Evolutionary conservation across 2,329 filamentous ascomycete genomes (phyloP).

Genomic region (Xylaria sp.): DNA sequence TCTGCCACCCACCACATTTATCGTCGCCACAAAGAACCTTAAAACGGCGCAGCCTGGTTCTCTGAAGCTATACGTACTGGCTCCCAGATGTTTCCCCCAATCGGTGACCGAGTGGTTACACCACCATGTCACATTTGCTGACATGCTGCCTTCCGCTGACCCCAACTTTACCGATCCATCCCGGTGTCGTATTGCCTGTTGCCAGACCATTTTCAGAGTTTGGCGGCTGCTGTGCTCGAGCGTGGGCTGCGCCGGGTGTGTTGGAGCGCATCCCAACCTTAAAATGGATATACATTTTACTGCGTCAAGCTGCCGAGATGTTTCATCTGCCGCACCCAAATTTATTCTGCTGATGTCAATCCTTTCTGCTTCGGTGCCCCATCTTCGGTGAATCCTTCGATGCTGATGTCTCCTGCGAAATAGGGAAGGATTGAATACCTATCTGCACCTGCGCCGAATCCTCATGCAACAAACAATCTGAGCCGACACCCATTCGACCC

Average conservation of each 20-base stretch:
- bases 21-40: conserved; percentile 9
- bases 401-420: conserved; percentile 37
- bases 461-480: conserved; percentile 30
- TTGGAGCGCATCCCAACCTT: conserved; percentile 10
- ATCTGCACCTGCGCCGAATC: conserved; percentile 35
- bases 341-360: conserved; percentile 36
- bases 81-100: conserved; percentile 18
- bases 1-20: conserved; percentile 4
- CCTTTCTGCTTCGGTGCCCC: conserved; percentile 34
- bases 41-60: conserved; percentile 3
- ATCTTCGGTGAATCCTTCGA: conserved; percentile 27
- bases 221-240: conserved; percentile 5
- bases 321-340: conserved; percentile 27
- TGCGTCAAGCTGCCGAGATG: conserved; percentile 16
- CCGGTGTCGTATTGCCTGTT: conserved; percentile 21
- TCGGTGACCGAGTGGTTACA: conserved; percentile 40
- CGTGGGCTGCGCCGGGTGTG: conserved; percentile 6
- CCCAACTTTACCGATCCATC: conserved; percentile 19
- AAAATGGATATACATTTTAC: conserved; percentile 4
- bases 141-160: conserved; percentile 26
- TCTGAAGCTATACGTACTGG: not conserved
- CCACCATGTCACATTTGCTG: conserved; percentile 34
- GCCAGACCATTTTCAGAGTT: conserved; percentile 4
- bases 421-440: conserved; percentile 37
- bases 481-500: conserved; percentile 27